Conservation (phyloP, 169 alveolate genomes). For the Plasmodium billcollinsi region DNA sequence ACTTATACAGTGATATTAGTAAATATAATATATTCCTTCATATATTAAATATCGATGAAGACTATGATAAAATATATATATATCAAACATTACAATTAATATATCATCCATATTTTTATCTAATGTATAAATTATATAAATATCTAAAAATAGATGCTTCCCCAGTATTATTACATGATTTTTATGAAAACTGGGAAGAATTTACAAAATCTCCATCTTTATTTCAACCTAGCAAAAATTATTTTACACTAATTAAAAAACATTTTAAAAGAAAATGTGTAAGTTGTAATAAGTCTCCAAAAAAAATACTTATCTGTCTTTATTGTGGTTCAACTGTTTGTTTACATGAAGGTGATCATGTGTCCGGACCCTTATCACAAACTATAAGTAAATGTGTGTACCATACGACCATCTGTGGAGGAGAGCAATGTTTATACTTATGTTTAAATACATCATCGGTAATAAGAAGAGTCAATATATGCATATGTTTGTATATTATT, state of each 20-base stretch:
- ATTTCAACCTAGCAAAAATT: conserved; percentile 61
- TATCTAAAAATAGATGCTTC: conserved; percentile 61
- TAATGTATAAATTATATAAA: conserved; percentile 52
- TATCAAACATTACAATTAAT: conserved; percentile 38
- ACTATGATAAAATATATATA: conserved; percentile 36
- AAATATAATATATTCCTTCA: conserved; percentile 48
- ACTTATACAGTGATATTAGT: conserved; percentile 43
- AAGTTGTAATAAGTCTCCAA: conserved; percentile 44
- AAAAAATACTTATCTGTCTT: conserved; percentile 33
- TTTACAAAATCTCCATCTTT: conserved; percentile 38
- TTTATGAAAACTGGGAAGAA: conserved; percentile 47
- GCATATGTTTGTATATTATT: background rate
- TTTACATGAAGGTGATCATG: conserved; percentile 30
- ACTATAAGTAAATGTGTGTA: conserved; percentile 60
- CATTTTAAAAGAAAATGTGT: conserved; percentile 61
- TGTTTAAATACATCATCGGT: conserved; percentile 70
- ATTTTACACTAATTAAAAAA: conserved; percentile 50
- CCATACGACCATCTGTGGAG: conserved; percentile 69
- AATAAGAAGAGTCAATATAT: background rate
- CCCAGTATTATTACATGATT: conserved; percentile 43
- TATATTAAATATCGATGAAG: conserved; percentile 25
- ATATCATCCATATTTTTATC: conserved; percentile 59
- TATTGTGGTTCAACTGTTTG: conserved; percentile 69
- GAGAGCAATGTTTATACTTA: conserved; percentile 52
- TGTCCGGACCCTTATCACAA: conserved; percentile 29